These are phyloP conservation scores for Xylaria digitata DNA, from an alignment of 2,329 filamentous ascomycete genomes.

Conservation along the genomic window DNA sequence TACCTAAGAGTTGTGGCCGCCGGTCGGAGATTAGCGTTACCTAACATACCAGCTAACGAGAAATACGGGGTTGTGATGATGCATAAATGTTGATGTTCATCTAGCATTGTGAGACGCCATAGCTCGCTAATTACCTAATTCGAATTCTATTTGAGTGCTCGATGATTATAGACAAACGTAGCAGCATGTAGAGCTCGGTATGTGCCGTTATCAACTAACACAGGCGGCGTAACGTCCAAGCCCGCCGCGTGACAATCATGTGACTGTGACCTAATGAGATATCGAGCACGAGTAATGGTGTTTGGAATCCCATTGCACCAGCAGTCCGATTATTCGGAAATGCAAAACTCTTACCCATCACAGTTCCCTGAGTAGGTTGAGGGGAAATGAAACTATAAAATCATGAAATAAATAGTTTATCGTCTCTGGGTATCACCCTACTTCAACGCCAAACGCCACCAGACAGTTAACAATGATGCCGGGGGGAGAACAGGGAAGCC, in stretches of 20 bases:
- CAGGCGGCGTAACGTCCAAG: background rate
- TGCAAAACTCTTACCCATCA: background rate
- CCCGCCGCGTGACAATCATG: background rate
- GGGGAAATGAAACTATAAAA: background rate
- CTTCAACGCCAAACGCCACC: constrained; percentile 16
- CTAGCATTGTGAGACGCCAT: background rate
- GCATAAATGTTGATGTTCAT: constrained; percentile 9
- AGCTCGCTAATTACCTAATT: constrained; percentile 14
- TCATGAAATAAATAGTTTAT: background rate
- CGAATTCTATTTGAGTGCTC: constrained; percentile 1
- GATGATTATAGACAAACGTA: background rate
- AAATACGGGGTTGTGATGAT: background rate
- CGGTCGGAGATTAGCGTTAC: constrained; percentile 17
- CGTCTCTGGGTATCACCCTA: constrained; percentile 25
- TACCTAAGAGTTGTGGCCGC: constrained; percentile 12
- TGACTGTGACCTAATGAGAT: background rate
- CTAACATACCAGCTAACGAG: constrained; percentile 14
- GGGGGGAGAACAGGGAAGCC: background rate
- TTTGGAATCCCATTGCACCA: background rate
- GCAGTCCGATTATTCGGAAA: background rate
- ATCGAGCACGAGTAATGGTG: background rate
- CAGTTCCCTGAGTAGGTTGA: background rate
- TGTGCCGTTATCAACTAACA: background rate
- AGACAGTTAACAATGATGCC: background rate
- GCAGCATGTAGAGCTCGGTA: background rate